phyloP scores from a whole-genome alignment of 2,329 filamentous ascomycete species.

The Lecanicillium sp. region DNA sequence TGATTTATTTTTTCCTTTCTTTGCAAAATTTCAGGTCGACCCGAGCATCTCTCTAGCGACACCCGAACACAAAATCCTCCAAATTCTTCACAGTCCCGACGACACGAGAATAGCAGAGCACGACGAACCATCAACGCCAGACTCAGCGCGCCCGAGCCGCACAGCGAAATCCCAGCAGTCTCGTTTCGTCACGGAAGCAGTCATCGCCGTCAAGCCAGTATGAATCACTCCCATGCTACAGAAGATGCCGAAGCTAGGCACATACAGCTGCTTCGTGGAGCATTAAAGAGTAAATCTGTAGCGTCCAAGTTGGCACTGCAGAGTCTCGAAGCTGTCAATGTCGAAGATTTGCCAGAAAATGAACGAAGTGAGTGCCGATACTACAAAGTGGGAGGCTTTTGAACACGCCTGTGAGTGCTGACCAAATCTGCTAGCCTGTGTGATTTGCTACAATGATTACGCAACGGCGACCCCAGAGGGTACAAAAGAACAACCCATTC shows the following conservation, averaged over 20 bases:
- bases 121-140: conserved; percentile 23
- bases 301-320: conserved; percentile 42
- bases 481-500: conserved; percentile 48
- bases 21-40: no score
- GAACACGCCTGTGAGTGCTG: not conserved
- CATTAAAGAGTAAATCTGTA: conserved; percentile 37
- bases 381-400: conserved; percentile 12
- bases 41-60: no score
- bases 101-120: conserved; percentile 22
- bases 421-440: conserved; percentile 40
- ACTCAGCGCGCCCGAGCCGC: conserved; percentile 20
- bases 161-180: conserved; percentile 12
- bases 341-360: conserved; percentile 37
- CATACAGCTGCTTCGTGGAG: conserved; percentile 42
- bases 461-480: conserved; percentile 53
- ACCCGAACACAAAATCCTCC: not conserved
- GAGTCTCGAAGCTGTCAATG: conserved; percentile 40
- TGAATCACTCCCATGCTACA: conserved; percentile 12
- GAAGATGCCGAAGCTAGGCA: conserved; percentile 33
- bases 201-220: conserved; percentile 10
- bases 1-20: no score
- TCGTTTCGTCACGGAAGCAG: not conserved
- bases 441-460: conserved; percentile 61
- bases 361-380: conserved; percentile 40
- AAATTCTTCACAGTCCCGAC: conserved; percentile 20